A percentile compares a stretch with the other conserved stretches of the same genome.
These are phyloP conservation scores for Prunus padus DNA, from an alignment of 306 rosid genomes.

Conservation along the genomic window DNA sequence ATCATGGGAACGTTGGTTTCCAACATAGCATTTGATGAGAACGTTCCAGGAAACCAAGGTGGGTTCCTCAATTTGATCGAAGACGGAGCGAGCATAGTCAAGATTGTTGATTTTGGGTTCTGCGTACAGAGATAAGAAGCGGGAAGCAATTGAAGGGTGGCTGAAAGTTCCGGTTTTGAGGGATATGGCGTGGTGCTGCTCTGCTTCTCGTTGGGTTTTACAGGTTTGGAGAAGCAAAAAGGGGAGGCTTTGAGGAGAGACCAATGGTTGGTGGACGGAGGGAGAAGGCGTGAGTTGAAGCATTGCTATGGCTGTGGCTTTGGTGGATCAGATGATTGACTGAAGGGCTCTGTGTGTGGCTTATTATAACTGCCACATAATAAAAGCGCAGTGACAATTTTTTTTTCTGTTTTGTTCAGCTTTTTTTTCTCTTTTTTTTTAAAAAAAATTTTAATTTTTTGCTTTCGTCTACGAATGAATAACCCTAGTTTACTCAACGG, in stretches of 20 bases:
- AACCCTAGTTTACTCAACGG: slow-evolving; percentile 2
- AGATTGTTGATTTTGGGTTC: slow-evolving; percentile 48
- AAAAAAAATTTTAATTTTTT: background rate
- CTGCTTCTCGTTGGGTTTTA: slow-evolving; percentile 30
- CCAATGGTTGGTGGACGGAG: slow-evolving; percentile 8
- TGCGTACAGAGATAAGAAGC: slow-evolving; percentile 47
- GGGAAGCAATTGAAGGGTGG: slow-evolving; percentile 39
- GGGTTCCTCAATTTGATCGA: slow-evolving; percentile 34
- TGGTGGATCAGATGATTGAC: background rate
- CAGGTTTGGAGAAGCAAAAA: slow-evolving; percentile 24
- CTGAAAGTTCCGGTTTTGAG: slow-evolving; percentile 44
- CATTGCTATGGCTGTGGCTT: slow-evolving; percentile 23
- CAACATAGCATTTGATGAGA: slow-evolving; percentile 42
- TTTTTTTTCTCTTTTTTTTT: background rate
- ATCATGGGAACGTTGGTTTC: slow-evolving; percentile 45
- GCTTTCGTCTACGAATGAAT: background rate
- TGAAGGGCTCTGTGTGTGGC: background rate
- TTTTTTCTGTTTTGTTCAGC: background rate
- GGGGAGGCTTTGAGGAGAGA: slow-evolving; percentile 22
- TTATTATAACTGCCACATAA: background rate
- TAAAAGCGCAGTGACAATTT: background rate
- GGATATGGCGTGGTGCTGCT: slow-evolving; percentile 42
- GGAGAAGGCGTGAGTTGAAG: slow-evolving; percentile 21
- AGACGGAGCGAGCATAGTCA: slow-evolving; percentile 39
- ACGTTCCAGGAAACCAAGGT: slow-evolving; percentile 43